Base-by-base conservation (phyloP, 495 filamentous ascomycete genomes). In the Neurospora sp. region DNA sequence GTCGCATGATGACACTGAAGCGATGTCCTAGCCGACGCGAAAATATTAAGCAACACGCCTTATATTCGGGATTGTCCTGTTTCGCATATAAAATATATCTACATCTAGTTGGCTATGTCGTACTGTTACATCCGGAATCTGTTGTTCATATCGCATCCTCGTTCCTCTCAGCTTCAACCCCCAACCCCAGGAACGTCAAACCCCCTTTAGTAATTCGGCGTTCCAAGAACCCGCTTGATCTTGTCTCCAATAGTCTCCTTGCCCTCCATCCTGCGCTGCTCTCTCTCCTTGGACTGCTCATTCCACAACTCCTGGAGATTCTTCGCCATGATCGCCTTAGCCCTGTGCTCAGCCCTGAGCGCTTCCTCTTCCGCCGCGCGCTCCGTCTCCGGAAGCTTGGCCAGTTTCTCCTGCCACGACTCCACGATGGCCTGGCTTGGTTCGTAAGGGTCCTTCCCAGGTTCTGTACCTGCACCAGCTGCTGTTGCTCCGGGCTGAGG, bases 321-420 rank as follows among this genome's bases (percentile, higher is more conserved):
- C 41, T 84, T 75, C 35, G 84, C 85, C 74, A 90, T 85, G 53
- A 88, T 77, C 22, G 85, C 83, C 71, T 88, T 85, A 48, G 88
- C 88, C 72, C 85, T 84, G 66, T 88, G 78, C 72, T 93, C 89
- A 27, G 87, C 88, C 74, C 86, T 82, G 71, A 91, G 83, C 11
- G 90, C 87, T 76, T 86, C 82, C 72, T 91, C 89, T 76, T 93
- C 91, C 38, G 93, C 79, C 70, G 88, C 87, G 27, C 90, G 83
- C 74, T 93, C 90, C 69, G 87, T 84, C 4, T 88, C 88, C 0
- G 84, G 84, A 27, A 93, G 82, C 68, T 88, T 84, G 46, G 90
- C 85, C 72, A 92, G 78, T 27, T 83, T 81, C 75, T 87, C 84
- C 70, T 84, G 85, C 46, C 91, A 84, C 70, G 80, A 81, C 68